Conservation (phyloP, 345 rosid genomes). For the Aquilaria sinensis region DNA sequence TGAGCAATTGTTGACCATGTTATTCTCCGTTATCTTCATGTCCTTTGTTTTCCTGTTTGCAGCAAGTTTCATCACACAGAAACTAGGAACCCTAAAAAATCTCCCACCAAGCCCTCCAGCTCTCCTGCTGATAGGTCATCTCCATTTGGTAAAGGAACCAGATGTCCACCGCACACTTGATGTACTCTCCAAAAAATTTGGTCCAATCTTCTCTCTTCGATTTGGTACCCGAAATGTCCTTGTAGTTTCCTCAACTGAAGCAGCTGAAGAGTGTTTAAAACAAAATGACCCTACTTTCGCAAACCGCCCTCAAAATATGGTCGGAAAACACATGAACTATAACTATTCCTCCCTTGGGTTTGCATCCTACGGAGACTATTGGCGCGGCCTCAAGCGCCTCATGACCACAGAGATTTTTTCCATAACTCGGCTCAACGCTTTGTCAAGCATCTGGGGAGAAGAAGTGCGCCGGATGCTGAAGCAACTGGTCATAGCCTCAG, state of each 20-base stretch:
- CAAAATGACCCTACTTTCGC: slow-evolving; percentile 43
- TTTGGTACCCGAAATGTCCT: slow-evolving; percentile 32
- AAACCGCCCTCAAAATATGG: slow-evolving; percentile 32
- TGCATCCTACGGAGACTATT: slow-evolving; percentile 32
- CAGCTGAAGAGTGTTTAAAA: slow-evolving; percentile 41
- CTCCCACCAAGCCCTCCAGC: slow-evolving; percentile 35
- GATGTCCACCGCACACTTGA: slow-evolving; percentile 24
- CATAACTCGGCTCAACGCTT: slow-evolving; percentile 4
- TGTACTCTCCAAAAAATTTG: slow-evolving; percentile 22
- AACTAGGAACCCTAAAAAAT: slow-evolving; percentile 1
- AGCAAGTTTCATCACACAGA: background rate
- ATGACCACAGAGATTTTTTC: slow-evolving; percentile 16
- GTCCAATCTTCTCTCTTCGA: slow-evolving; percentile 33
- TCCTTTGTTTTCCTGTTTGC: slow-evolving; percentile 1
- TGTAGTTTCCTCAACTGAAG: slow-evolving; percentile 38
- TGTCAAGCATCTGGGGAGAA: background rate
- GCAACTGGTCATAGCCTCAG: background rate
- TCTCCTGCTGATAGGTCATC: slow-evolving; percentile 48
- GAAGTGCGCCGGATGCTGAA: background rate
- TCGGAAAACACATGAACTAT: slow-evolving; percentile 35
- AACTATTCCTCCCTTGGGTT: slow-evolving; percentile 20
- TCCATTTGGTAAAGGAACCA: slow-evolving; percentile 33
- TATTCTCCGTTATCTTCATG: too few relatives aligned
- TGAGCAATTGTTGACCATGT: too few relatives aligned
- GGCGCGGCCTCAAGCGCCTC: slow-evolving; percentile 25